Conservation (phyloP, 192 early-diverging fungal genomes). For the Ambispora gerdemannii region DNA sequence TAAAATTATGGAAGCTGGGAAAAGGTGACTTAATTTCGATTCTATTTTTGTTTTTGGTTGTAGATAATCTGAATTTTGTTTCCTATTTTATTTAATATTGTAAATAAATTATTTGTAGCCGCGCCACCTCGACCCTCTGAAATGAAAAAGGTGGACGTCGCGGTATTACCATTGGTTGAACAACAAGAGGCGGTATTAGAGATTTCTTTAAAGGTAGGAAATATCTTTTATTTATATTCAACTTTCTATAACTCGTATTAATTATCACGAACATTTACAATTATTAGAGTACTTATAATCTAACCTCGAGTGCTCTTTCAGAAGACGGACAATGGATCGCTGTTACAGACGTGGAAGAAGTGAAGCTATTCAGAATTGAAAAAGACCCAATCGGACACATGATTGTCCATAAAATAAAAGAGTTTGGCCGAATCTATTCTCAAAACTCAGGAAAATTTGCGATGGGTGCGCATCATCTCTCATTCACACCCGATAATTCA, state of each 20-base stretch:
- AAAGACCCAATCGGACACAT: conserved; percentile 50
- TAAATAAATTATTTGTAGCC: background rate
- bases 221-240: too few relatives aligned
- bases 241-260: too few relatives aligned
- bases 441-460: conserved; percentile 34
- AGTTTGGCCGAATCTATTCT: conserved; percentile 42
- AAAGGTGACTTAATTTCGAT: conserved; percentile 45
- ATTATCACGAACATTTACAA: background rate
- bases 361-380: conserved; percentile 61
- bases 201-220: background rate
- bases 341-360: conserved; percentile 70
- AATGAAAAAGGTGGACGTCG: background rate
- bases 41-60: too few relatives aligned
- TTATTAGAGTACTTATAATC: conserved; percentile 47
- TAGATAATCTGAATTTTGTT: too few relatives aligned
- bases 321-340: conserved; percentile 81
- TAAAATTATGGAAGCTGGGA: conserved; percentile 85
- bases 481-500: conserved; percentile 77
- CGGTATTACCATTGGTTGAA: background rate
- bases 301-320: conserved; percentile 73
- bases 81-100: too few relatives aligned
- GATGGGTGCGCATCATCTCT: conserved; percentile 64
- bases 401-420: conserved; percentile 46
- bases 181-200: background rate
- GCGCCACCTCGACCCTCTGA: background rate